These are phyloP conservation scores for Phytophthora citricola DNA, from an alignment of 352 stramenopile species.

Conservation along the genomic window DNA sequence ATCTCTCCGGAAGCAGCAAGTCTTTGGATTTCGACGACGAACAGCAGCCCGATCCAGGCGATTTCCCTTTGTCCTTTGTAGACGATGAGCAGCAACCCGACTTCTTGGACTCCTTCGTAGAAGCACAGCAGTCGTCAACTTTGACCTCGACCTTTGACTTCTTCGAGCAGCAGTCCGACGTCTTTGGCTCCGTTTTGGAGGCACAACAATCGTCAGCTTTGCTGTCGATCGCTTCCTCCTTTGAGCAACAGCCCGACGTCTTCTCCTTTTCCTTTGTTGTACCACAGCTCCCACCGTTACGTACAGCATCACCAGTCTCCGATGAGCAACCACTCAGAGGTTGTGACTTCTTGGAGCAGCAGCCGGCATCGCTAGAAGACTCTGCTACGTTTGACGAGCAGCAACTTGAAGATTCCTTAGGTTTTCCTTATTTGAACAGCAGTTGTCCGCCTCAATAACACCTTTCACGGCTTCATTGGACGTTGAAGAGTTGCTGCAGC, in stretches of 20 bases:
- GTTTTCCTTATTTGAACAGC: neutral
- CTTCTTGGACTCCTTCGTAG: slow-evolving; percentile 12
- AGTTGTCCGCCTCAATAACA: neutral
- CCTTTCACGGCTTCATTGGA: neutral
- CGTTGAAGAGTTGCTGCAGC: neutral
- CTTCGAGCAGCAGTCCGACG: slow-evolving; percentile 22
- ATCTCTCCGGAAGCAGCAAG: slow-evolving; percentile 14
- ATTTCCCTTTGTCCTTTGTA: slow-evolving; percentile 13
- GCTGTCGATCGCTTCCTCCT: neutral
- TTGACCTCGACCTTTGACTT: neutral
- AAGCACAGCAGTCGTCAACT: slow-evolving; percentile 8
- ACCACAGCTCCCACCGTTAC: no score
- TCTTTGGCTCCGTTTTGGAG: slow-evolving; percentile 3
- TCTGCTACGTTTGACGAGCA: slow-evolving; percentile 7
- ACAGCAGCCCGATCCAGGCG: slow-evolving; percentile 19
- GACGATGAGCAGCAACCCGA: slow-evolving; percentile 24
- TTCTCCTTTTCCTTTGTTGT: neutral
- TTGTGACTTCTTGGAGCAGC: neutral
- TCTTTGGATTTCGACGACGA: slow-evolving; percentile 22
- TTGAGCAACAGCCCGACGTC: slow-evolving; percentile 19
- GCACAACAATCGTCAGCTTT: slow-evolving; percentile 7
- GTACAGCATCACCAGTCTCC: no score
- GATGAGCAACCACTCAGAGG: no score
- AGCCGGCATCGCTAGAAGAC: neutral
- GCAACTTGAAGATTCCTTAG: slow-evolving; percentile 1